Conservation (phyloP, 129 eudicot genomes). For the Oenanthe sinensis region DNA sequence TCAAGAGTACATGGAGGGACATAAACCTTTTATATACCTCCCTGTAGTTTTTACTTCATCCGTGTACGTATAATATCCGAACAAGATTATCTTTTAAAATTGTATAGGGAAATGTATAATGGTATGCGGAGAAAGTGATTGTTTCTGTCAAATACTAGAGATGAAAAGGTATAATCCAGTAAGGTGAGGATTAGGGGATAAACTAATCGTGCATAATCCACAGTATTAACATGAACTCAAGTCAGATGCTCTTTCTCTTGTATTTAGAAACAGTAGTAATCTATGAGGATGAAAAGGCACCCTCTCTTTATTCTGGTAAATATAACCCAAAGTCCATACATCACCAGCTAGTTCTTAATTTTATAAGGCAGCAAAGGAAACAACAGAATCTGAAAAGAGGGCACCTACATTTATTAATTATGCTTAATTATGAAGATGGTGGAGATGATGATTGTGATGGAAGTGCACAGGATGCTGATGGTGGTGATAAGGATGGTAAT, state of each 20-base stretch:
- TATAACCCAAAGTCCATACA: not conserved
- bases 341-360: not conserved
- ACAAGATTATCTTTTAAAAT: no score
- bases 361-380: not conserved
- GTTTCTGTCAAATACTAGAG: no score
- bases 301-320: not conserved
- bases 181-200: not conserved
- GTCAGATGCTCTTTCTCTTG: not conserved
- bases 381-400: not conserved
- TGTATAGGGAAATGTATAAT: no score
- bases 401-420: not conserved
- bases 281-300: not conserved
- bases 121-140: not conserved
- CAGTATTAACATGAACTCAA: not conserved
- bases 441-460: conserved; percentile 36
- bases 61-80: no score
- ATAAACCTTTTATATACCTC: no score
- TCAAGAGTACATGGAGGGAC: no score
- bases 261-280: not conserved
- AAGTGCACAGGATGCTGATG: conserved; percentile 28
- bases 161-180: no score
- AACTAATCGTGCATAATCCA: no score
- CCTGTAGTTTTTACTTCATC: no score
- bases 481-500: conserved; percentile 27
- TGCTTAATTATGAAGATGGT: conserved; percentile 16